phyloP scores from a whole-genome alignment of 179 eudicot species.

The Drosera spatulata region DNA sequence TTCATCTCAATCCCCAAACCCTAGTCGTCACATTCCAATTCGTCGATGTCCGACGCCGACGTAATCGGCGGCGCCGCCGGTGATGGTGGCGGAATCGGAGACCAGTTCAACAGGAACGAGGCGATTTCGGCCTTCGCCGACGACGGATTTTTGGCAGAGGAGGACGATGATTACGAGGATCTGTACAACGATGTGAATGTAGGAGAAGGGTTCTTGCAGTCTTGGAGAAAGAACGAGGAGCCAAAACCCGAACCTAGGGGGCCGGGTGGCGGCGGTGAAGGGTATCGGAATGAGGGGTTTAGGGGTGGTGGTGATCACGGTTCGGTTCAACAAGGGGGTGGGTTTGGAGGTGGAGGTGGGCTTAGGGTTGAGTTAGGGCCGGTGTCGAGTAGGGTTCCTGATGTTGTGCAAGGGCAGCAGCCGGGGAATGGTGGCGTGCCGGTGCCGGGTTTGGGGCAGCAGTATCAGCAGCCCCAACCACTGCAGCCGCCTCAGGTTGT shows the following conservation, averaged over 20 bases:
- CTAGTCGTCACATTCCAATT: background rate
- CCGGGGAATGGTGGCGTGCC: too few relatives aligned
- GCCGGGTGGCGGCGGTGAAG: conserved; percentile 28
- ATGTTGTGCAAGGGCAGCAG: conserved; percentile 23
- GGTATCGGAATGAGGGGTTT: conserved; percentile 34
- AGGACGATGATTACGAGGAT: conserved; percentile 84
- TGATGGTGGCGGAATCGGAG: conserved; percentile 24
- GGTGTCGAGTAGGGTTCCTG: conserved; percentile 26
- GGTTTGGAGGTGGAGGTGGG: conserved; percentile 30
- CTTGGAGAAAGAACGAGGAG: conserved; percentile 49
- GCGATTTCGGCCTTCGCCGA: conserved; percentile 39
- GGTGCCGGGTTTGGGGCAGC: too few relatives aligned
- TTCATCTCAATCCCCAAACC: background rate
- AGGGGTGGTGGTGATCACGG: conserved; percentile 23
- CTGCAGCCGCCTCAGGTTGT: conserved; percentile 22
- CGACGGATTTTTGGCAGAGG: conserved; percentile 49
- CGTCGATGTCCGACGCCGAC: conserved; percentile 29
- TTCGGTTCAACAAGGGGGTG: conserved; percentile 8
- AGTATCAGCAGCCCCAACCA: conserved; percentile 12
- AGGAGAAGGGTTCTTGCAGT: conserved; percentile 66
- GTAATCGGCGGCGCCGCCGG: conserved; percentile 10
- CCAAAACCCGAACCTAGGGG: conserved; percentile 13
- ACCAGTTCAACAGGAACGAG: conserved; percentile 31
- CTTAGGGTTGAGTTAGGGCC: conserved; percentile 54
- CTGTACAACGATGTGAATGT: conserved; percentile 86